Percentiles rank a stretch among this genome's conserved stretches.
These are phyloP conservation scores for Afroboletus lepidellus DNA, from an alignment of 1,284 basidiomycete species.

Conservation along the genomic window DNA sequence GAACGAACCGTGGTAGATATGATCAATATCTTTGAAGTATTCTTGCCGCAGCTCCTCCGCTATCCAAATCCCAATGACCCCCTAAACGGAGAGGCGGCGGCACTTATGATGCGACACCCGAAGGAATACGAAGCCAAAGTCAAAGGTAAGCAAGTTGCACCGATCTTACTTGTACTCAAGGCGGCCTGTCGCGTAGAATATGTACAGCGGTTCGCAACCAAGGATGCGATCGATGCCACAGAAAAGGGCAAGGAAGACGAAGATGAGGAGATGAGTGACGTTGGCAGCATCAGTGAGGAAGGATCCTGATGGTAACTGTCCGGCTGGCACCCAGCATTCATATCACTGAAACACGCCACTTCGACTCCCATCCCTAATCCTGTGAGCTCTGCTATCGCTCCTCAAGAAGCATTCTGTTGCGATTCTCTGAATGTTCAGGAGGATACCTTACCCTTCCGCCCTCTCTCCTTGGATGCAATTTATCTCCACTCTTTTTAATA, in stretches of 20 bases:
- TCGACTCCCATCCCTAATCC: constrained; percentile 5
- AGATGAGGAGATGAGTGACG: constrained; percentile 90
- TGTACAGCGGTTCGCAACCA: constrained; percentile 81
- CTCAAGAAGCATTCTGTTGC: constrained; percentile 15
- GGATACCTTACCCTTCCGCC: constrained; percentile 26
- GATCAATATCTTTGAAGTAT: constrained; percentile 99
- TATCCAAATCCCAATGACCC: constrained; percentile 99
- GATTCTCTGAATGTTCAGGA: constrained; percentile 20
- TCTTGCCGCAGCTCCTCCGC: constrained; percentile 92
- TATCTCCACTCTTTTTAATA: constrained; percentile 21
- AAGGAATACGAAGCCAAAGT: constrained; percentile 93
- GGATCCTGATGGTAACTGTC: constrained; percentile 27
- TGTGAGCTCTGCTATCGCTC: constrained; percentile 13
- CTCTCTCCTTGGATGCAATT: constrained; percentile 18
- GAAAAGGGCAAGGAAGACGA: constrained; percentile 63
- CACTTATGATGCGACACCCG: constrained; percentile 94
- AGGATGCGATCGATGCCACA: constrained; percentile 73
- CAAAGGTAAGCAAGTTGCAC: constrained; percentile 57
- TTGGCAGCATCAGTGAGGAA: constrained; percentile 84
- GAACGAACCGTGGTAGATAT: constrained; percentile 62
- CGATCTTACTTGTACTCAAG: constrained; percentile 1
- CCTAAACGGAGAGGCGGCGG: constrained; percentile 95
- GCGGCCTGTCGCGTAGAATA: constrained; percentile 64
- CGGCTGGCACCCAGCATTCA: not conserved
- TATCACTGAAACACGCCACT: constrained; percentile 12